Evolutionary conservation across 768 basidiomycete genomes (phyloP).

Genomic region (Psilocybe cyanescens): DNA sequence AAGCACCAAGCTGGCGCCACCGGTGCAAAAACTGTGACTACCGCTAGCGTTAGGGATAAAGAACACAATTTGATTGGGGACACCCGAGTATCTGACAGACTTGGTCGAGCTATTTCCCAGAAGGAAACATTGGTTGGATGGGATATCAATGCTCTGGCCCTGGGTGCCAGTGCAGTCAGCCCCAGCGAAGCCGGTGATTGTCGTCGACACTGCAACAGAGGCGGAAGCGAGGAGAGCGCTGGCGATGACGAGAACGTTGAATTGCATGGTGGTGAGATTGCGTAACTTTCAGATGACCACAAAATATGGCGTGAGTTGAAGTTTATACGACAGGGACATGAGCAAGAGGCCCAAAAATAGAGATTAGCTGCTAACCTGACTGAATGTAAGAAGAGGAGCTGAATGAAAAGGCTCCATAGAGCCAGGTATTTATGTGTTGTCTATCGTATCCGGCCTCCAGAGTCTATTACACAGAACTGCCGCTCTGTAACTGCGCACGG

Average conservation of each 20-base stretch:
- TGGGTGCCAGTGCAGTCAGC: constrained; percentile 11
- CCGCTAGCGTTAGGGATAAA: constrained; percentile 15
- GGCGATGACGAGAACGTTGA: constrained; percentile 19
- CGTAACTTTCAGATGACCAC: too few relatives aligned
- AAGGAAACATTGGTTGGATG: constrained; percentile 12
- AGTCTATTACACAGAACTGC: too few relatives aligned
- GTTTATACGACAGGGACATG: too few relatives aligned
- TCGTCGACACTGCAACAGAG: constrained; percentile 19
- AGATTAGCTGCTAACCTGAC: too few relatives aligned
- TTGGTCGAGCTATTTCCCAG: constrained; percentile 16
- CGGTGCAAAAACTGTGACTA: constrained; percentile 19
- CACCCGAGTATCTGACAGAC: constrained; percentile 23
- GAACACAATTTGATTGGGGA: constrained; percentile 19
- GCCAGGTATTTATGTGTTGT: too few relatives aligned
- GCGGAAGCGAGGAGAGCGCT: constrained; percentile 16
- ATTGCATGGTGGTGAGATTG: constrained; percentile 19
- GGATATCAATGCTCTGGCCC: not conserved
- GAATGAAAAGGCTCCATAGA: too few relatives aligned
- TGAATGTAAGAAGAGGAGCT: too few relatives aligned
- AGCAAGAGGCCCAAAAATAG: too few relatives aligned
- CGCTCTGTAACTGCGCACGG: too few relatives aligned
- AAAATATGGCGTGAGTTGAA: too few relatives aligned
- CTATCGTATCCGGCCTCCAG: too few relatives aligned
- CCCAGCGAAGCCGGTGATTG: constrained; percentile 9
- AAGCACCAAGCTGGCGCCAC: constrained; percentile 14